A percentile compares a stretch with the other conserved stretches of the same genome.
Evolutionary conservation across 805 yeast species (phyloP).

Genomic region (Dipodascus geniculatus): DNA sequence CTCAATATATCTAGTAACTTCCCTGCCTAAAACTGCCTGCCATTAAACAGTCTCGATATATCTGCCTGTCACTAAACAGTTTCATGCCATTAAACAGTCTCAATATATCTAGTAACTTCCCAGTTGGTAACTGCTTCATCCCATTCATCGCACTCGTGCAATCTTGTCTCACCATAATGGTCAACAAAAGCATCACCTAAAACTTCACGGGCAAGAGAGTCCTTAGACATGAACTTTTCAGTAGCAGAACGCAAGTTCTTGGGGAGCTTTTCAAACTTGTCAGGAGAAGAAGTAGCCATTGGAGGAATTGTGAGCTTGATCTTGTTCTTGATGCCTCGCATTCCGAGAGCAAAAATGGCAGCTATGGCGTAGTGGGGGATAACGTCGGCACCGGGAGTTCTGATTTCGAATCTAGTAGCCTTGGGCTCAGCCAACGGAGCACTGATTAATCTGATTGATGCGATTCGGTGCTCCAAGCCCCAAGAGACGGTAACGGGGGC

Average conservation of each 20-base stretch:
- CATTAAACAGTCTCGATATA: too few species aligned
- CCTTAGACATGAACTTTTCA: constrained; percentile 15
- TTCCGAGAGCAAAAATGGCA: constrained; percentile 24
- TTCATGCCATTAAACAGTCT: too few species aligned
- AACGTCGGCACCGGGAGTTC: constrained; percentile 29
- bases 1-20: constrained; percentile 23
- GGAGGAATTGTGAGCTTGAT: constrained; percentile 19
- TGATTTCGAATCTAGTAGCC: constrained; percentile 24
- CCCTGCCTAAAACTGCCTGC: constrained; percentile 28
- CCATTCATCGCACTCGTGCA: constrained; percentile 20
- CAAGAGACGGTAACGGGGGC: constrained; percentile 27
- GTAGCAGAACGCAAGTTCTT: constrained; percentile 19
- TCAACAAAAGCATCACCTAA: constrained; percentile 29
- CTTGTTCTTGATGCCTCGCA: constrained; percentile 21
- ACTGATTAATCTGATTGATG: constrained; percentile 23
- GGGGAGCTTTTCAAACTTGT: constrained; percentile 19
- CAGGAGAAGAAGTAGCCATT: constrained; percentile 16
- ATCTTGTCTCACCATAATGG: constrained; percentile 23
- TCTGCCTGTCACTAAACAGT: too few species aligned
- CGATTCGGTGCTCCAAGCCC: constrained; percentile 27
- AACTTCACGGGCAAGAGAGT: constrained; percentile 23
- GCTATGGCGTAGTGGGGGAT: constrained; percentile 26
- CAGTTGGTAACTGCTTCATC: constrained; percentile 26
- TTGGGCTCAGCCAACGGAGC: constrained; percentile 18
- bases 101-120: constrained; percentile 25